phyloP scores from a whole-genome alignment of 2,329 filamentous ascomycete species.

The Paecilomyces variotii region DNA sequence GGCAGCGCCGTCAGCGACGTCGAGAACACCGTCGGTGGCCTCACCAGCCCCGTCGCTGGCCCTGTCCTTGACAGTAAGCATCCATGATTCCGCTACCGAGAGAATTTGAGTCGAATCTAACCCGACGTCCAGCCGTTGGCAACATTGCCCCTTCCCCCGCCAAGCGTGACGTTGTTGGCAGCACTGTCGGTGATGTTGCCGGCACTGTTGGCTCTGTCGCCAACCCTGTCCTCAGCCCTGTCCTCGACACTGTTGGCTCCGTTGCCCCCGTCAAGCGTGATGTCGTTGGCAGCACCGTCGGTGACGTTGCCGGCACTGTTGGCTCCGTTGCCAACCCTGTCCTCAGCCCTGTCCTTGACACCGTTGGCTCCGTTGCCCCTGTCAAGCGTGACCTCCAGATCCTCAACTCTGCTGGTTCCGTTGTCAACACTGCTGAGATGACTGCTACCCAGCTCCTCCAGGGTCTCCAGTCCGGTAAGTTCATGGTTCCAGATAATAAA shows the following conservation, averaged over 20 bases:
- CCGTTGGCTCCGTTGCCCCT: not conserved
- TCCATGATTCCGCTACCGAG: not conserved
- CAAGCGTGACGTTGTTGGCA: slow-evolving; percentile 7
- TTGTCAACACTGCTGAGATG: not conserved
- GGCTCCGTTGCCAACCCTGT: slow-evolving; percentile 1
- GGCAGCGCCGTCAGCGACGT: slow-evolving; percentile 3
- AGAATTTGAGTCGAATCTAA: not conserved
- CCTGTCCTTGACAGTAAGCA: not conserved
- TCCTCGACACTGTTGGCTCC: not conserved
- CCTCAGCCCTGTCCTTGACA: slow-evolving; percentile 2
- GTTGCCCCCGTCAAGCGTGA: not conserved
- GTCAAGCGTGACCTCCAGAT: not conserved
- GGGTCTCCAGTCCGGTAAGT: not conserved
- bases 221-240: slow-evolving; percentile 1
- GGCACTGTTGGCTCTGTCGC: slow-evolving; percentile 1
- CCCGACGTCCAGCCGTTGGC: not conserved
- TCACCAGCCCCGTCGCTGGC: not conserved
- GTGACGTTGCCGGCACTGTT: slow-evolving; percentile 1
- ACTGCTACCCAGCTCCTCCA: not conserved
- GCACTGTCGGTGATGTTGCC: slow-evolving; percentile 1
- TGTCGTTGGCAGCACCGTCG: slow-evolving; percentile 1
- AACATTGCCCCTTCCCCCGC: not conserved
- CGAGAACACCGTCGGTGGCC: not conserved
- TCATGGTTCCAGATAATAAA: not conserved
- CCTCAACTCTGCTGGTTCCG: not conserved